Evolutionary conservation across 192 early-diverging fungal species (phyloP).

Genomic region (Paraglomus brasilianum): DNA sequence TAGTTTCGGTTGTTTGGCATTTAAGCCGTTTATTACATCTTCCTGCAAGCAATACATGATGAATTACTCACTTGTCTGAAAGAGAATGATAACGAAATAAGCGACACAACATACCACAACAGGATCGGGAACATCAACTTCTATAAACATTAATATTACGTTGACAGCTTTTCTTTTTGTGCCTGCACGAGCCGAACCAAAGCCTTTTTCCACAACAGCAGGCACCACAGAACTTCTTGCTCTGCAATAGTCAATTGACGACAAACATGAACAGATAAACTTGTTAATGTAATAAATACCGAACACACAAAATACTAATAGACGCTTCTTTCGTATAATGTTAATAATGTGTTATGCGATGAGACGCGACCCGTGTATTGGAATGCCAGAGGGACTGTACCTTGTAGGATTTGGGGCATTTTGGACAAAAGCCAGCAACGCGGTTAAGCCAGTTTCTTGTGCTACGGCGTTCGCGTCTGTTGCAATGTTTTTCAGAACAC

Average conservation of each 20-base stretch:
- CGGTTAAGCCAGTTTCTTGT: constrained; percentile 78
- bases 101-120: constrained; percentile 66
- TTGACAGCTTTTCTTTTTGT: constrained; percentile 80
- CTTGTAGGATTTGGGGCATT: constrained; percentile 76
- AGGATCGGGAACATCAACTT: constrained; percentile 81
- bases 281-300: neutral
- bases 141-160: constrained; percentile 80
- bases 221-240: constrained; percentile 69
- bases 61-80: constrained; percentile 12
- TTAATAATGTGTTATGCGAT: neutral
- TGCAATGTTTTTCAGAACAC: constrained; percentile 76
- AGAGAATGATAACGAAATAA: neutral
- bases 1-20: constrained; percentile 91
- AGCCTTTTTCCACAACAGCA: constrained; percentile 82
- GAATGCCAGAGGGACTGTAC: constrained; percentile 40
- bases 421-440: constrained; percentile 74
- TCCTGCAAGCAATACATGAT: constrained; percentile 46
- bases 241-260: constrained; percentile 37
- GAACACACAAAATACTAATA: neutral
- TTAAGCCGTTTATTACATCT: constrained; percentile 71
- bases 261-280: neutral
- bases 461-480: constrained; percentile 88
- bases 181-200: constrained; percentile 77
- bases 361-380: neutral
- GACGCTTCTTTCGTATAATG: neutral